Conservation (phyloP, 1,139 yeast species). For the Geotrichum australiense region DNA sequence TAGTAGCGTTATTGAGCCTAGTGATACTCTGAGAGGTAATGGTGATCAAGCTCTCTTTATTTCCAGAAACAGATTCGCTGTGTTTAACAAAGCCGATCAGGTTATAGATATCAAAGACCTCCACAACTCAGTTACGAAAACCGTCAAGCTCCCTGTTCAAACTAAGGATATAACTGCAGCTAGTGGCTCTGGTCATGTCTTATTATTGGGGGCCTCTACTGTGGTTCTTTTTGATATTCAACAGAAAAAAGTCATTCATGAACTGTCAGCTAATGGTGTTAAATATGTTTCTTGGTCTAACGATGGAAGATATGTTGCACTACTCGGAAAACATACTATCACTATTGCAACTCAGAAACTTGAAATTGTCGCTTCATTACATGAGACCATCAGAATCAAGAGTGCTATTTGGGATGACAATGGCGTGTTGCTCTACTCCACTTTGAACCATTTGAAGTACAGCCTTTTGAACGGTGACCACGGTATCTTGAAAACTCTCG, state of each 20-base stretch:
- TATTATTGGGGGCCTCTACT: constrained; percentile 62
- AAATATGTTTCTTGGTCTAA: constrained; percentile 86
- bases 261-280: constrained; percentile 59
- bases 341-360: constrained; percentile 77
- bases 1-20: constrained; percentile 88
- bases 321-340: constrained; percentile 87
- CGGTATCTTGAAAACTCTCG: constrained; percentile 90
- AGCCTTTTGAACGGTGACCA: constrained; percentile 88
- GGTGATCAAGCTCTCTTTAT: constrained; percentile 86
- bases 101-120: constrained; percentile 77
- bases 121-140: constrained; percentile 71
- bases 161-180: constrained; percentile 70
- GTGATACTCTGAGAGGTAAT: constrained; percentile 67
- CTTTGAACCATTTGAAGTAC: constrained; percentile 93
- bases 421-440: constrained; percentile 85
- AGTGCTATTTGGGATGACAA: constrained; percentile 98
- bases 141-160: constrained; percentile 65
- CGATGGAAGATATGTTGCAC: constrained; percentile 83
- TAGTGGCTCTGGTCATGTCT: constrained; percentile 74
- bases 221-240: constrained; percentile 88
- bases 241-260: constrained; percentile 74
- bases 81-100: constrained; percentile 58
- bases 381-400: constrained; percentile 94
- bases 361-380: constrained; percentile 76
- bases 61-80: constrained; percentile 89